Evolutionary conservation across 2,329 filamentous ascomycete genomes (phyloP).

Genomic region (Dendryphion nanum): DNA sequence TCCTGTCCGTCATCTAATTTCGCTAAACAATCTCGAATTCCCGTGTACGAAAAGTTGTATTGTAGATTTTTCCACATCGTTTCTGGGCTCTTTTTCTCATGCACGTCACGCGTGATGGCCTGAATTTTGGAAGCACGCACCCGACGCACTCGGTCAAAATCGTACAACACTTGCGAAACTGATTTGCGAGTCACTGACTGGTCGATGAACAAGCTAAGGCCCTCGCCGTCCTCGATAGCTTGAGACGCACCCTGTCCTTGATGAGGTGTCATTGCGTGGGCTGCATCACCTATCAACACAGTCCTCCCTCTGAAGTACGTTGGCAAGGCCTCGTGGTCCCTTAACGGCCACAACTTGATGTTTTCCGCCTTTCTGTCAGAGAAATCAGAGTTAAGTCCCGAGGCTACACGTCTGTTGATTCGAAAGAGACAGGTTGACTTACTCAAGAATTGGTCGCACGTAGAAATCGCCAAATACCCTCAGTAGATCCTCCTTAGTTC

Average conservation of each 20-base stretch:
- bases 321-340: slow-evolving; percentile 8
- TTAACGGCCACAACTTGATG: slow-evolving; percentile 8
- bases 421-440: not conserved
- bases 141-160: slow-evolving; percentile 5
- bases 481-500: not conserved
- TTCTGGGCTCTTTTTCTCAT: not conserved
- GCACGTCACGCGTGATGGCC: not conserved
- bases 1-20: not conserved
- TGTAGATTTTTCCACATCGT: not conserved
- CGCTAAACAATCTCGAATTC: not conserved
- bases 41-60: not conserved
- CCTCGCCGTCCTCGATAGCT: slow-evolving; percentile 54
- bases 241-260: slow-evolving; percentile 55
- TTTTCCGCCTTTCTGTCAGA: slow-evolving; percentile 3
- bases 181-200: slow-evolving; percentile 2
- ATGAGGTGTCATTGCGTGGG: slow-evolving; percentile 54
- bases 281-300: slow-evolving; percentile 56
- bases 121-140: slow-evolving; percentile 4
- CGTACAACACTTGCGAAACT: slow-evolving; percentile 3
- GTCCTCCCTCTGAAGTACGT: slow-evolving; percentile 38
- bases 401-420: not conserved
- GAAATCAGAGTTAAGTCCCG: not conserved
- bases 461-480: slow-evolving; percentile 36
- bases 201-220: slow-evolving; percentile 27
- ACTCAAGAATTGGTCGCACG: slow-evolving; percentile 8